phyloP scores from a whole-genome alignment of 306 rosid genomes.

The Prunus padus region DNA sequence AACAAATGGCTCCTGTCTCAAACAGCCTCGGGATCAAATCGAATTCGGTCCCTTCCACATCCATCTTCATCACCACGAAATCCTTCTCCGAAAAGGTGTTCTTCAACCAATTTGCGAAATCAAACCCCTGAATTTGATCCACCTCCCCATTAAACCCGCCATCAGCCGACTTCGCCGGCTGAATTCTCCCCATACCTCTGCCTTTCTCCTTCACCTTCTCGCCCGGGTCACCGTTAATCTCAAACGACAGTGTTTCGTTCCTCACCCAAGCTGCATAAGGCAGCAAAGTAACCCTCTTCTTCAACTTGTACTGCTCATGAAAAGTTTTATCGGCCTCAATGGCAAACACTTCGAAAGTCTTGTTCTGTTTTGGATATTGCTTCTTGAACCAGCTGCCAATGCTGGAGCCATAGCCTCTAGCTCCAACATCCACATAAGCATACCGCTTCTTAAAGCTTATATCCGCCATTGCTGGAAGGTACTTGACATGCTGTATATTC shows the following conservation, averaged over 20 bases:
- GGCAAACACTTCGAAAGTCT: constrained; percentile 84
- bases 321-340: constrained; percentile 87
- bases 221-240: constrained; percentile 75
- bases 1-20: constrained; percentile 86
- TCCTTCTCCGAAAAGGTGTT: constrained; percentile 63
- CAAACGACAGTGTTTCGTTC: constrained; percentile 79
- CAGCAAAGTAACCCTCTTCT: constrained; percentile 63
- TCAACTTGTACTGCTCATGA: constrained; percentile 72
- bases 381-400: constrained; percentile 96
- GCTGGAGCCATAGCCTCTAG: constrained; percentile 92
- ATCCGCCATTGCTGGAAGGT: constrained; percentile 78
- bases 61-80: constrained; percentile 99
- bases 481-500: constrained; percentile 69
- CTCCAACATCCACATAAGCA: constrained; percentile 93
- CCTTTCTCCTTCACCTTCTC: constrained; percentile 62
- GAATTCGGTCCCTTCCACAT: constrained; percentile 93
- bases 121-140: constrained; percentile 80
- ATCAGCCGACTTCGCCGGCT: constrained; percentile 33
- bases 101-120: constrained; percentile 83
- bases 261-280: constrained; percentile 97
- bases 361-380: constrained; percentile 95
- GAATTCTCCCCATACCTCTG: constrained; percentile 98
- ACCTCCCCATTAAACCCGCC: constrained; percentile 60
- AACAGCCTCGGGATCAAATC: constrained; percentile 81
- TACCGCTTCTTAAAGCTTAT: constrained; percentile 82